Percentiles rank a stretch among this genome's conserved stretches.
phyloP scores from a whole-genome alignment of 257 asterid genomes.

The Nicotiana sylvestris region DNA sequence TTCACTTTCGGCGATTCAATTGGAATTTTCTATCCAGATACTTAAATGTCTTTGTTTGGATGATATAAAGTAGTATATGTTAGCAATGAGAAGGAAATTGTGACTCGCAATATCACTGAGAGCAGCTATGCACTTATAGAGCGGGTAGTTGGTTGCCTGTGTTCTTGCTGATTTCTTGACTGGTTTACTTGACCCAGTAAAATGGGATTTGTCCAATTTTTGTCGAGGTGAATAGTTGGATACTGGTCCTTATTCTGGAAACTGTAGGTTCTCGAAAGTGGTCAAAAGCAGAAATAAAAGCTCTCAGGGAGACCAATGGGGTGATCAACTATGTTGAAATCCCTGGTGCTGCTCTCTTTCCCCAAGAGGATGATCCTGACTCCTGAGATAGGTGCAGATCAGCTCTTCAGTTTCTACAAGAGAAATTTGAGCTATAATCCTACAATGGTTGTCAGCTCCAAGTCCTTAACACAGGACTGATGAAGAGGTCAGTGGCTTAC shows the following conservation, averaged over 20 bases:
- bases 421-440: conserved; percentile 28
- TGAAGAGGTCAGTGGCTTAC: neutral
- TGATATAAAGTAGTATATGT: conserved; percentile 83
- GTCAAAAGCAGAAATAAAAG: conserved; percentile 91
- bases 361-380: conserved; percentile 63
- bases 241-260: conserved; percentile 65
- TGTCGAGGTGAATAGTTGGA: conserved; percentile 43
- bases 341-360: conserved; percentile 79
- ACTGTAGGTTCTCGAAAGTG: conserved; percentile 63
- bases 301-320: conserved; percentile 69
- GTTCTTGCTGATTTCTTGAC: conserved; percentile 89
- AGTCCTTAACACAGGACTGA: neutral
- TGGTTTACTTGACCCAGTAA: conserved; percentile 82
- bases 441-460: neutral
- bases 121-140: conserved; percentile 69
- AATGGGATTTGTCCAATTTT: conserved; percentile 54
- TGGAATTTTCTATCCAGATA: neutral
- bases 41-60: conserved; percentile 70
- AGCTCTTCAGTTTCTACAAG: conserved; percentile 56
- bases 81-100: conserved; percentile 75
- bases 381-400: conserved; percentile 66
- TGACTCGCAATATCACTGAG: conserved; percentile 55
- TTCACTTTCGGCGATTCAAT: neutral
- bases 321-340: conserved; percentile 65
- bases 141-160: conserved; percentile 66